These are phyloP conservation scores for Neospora caninum DNA, from an alignment of 169 alveolate genomes.

Conservation along the genomic window DNA sequence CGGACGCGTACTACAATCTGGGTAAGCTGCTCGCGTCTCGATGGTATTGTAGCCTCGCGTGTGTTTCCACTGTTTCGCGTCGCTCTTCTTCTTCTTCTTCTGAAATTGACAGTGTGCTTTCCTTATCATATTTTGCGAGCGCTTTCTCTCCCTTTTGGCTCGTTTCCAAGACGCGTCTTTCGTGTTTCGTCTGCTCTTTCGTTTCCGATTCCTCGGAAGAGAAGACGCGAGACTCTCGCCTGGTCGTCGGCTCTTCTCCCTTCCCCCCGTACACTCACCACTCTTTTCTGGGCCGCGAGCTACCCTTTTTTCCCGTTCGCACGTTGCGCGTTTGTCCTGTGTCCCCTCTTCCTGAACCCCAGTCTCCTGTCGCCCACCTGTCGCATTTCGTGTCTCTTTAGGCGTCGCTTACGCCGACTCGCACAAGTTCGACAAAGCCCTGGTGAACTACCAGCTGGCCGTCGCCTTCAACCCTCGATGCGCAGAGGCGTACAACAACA, in stretches of 20 bases:
- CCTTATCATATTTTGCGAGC: background rate
- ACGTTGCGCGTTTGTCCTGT: no score
- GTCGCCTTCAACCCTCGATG: conserved; percentile 54
- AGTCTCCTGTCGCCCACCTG: background rate
- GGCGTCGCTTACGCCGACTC: conserved; percentile 54
- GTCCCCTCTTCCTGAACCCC: no score
- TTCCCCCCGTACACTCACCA: no score
- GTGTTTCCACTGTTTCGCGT: no score
- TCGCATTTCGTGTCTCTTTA: background rate
- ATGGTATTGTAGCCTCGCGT: background rate
- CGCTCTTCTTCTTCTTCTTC: no score
- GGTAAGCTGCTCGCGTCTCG: background rate
- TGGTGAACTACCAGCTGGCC: conserved; percentile 43
- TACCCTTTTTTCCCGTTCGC: no score
- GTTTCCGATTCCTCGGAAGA: no score
- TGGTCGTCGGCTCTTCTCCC: no score
- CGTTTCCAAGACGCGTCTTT: background rate
- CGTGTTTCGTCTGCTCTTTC: no score
- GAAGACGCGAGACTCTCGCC: no score
- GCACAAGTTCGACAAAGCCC: conserved; percentile 31
- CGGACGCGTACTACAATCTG: conserved; percentile 35
- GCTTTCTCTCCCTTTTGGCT: background rate
- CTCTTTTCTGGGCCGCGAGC: no score
- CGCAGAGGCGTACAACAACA: conserved; percentile 74
- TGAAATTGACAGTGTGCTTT: no score